Base-by-base conservation (phyloP, 768 basidiomycete genomes). In the Trametes maxima region DNA sequence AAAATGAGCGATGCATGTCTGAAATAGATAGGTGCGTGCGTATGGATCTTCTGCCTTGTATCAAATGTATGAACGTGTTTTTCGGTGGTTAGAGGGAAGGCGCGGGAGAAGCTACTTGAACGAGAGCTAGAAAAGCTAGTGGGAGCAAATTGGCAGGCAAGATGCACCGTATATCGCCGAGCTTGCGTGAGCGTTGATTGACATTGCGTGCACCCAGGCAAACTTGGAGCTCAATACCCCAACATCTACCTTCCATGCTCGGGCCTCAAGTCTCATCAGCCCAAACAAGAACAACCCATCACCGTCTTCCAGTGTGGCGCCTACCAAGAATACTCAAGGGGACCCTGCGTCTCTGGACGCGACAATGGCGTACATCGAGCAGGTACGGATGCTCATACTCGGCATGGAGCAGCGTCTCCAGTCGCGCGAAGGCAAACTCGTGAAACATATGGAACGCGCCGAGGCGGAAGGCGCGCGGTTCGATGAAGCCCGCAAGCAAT, bases 1-100 rank as follows among this genome's bases (percentile, higher is more conserved):
- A 94, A 76, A 94, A 94, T 67, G 91, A 93, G 66, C 80, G 88
- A 50, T 89, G 87, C 63, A 93, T 94, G 92, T 79, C 83, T 0
- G 90, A 92, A 60, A 77, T 92, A 2, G 91, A 93, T 57, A 79
- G 87, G 89, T 87, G 46, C 17, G 54, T 86, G 42, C 16, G 49
- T 42, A 5, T 24, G 8, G 16, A 10, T n/a, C 19, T 16, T 48
- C 22, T 42, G 24, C 1, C 19, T 1, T 33, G 21, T 19, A 21
- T n/a, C 16, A 7, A 39, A 33, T 56, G 48, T 40, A 1, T 5
- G 35, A 40, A 28, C 16, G 22, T 6, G 37, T 24, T 5, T 8
- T 33, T 3, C 8, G 28, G 7, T 19, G 37, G 21, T 36, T 66
- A 86, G 88, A 64, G 80, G 77, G 3, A 89, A 84, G 59, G 79